Conservation (phyloP, 257 asterid genomes). For the Marsdenia floribunda region DNA sequence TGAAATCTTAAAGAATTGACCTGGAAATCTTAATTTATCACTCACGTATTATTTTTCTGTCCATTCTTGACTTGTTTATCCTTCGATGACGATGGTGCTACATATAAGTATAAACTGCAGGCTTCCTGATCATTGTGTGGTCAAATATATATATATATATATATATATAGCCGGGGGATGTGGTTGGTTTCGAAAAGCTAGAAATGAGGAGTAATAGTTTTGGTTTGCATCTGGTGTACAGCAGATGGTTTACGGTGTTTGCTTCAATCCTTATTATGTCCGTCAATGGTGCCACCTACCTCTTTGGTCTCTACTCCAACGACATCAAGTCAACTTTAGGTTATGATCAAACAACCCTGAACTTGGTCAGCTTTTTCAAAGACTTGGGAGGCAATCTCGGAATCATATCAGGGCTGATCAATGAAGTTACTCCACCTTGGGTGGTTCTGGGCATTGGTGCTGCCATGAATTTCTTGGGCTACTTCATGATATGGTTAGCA, state of each 20-base stretch:
- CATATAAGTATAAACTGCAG: too few species aligned
- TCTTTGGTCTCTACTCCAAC: conserved; percentile 44
- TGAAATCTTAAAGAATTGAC: background rate
- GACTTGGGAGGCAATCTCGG: conserved; percentile 51
- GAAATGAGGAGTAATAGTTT: conserved; percentile 2
- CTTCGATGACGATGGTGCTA: too few species aligned
- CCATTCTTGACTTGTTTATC: too few species aligned
- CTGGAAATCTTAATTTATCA: background rate
- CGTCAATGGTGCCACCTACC: conserved; percentile 45
- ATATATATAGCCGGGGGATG: background rate
- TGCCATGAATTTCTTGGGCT: conserved; percentile 45
- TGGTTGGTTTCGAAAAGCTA: background rate
- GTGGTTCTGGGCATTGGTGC: conserved; percentile 38
- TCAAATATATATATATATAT: background rate
- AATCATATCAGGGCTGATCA: conserved; percentile 40
- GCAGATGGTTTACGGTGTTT: conserved; percentile 52
- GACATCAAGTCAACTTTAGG: conserved; percentile 42
- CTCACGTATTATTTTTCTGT: too few species aligned
- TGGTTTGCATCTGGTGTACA: conserved; percentile 22
- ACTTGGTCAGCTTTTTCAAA: conserved; percentile 47
- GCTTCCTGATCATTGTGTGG: background rate
- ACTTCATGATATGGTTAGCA: conserved; percentile 55
- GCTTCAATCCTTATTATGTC: conserved; percentile 45
- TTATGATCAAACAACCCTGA: conserved; percentile 47
- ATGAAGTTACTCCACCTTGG: conserved; percentile 47